phyloP scores from a whole-genome alignment of 2,329 filamentous ascomycete genomes.

The Escovopsis weberi region DNA sequence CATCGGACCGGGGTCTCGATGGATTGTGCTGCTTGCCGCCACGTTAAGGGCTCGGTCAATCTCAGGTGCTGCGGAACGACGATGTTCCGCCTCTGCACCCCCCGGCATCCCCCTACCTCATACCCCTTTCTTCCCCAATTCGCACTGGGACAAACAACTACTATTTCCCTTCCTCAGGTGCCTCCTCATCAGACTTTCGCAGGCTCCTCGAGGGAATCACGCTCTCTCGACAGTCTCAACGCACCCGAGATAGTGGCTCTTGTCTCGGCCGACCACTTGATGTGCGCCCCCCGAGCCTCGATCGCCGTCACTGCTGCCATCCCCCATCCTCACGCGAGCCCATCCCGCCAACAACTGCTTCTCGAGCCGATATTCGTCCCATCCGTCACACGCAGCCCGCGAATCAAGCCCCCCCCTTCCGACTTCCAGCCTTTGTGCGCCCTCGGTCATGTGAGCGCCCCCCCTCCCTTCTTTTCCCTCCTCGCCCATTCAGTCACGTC shows the following conservation, averaged over 20 bases:
- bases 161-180: slow-evolving; percentile 1
- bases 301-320: background rate
- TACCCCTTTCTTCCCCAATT: too few relatives aligned
- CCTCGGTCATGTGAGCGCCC: background rate
- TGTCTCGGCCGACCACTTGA: background rate
- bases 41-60: background rate
- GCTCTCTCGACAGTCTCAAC: background rate
- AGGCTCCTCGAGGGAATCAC: background rate
- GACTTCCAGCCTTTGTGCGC: slow-evolving; percentile 1
- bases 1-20: background rate
- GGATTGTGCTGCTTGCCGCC: background rate
- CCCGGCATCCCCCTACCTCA: too few relatives aligned
- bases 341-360: background rate
- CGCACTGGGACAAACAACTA: too few relatives aligned
- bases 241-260: slow-evolving; percentile 5
- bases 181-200: background rate
- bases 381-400: background rate
- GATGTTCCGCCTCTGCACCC: background rate
- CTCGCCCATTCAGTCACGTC: background rate
- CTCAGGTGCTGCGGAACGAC: slow-evolving; percentile 2
- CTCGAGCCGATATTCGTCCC: background rate
- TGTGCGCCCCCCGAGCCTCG: slow-evolving; percentile 1
- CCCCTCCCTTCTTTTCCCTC: background rate
- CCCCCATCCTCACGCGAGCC: background rate
- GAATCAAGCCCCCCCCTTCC: slow-evolving; percentile 3